Percentiles rank a stretch among this genome's conserved stretches.
Conservation (phyloP, 306 rosid species). For the Ormosia emarginata region DNA sequence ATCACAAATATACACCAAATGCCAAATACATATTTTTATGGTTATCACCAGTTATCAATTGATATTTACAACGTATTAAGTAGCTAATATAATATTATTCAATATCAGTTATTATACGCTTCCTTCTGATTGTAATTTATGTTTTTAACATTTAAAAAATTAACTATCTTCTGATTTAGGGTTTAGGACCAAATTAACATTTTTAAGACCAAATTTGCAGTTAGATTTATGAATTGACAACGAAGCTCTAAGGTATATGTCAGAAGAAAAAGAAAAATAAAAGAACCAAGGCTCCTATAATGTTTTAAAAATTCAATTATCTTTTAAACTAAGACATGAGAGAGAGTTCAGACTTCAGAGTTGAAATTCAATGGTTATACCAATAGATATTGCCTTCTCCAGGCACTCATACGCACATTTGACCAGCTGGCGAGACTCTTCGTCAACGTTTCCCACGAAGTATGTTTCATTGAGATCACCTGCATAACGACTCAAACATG, state of each 20-base stretch:
- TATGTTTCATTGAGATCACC: constrained; percentile 96
- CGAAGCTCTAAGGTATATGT: not conserved
- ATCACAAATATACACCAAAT: not conserved
- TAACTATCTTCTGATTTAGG: not conserved
- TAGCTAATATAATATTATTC: not conserved
- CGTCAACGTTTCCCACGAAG: constrained; percentile 94
- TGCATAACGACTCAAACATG: constrained; percentile 30
- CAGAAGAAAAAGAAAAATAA: not conserved
- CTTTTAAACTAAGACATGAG: not conserved
- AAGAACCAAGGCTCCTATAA: not conserved
- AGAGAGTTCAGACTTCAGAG: not conserved
- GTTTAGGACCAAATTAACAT: not conserved
- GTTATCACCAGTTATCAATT: not conserved
- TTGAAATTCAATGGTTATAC: constrained; percentile 41
- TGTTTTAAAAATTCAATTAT: not conserved
- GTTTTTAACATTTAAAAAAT: not conserved
- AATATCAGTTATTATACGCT: not conserved
- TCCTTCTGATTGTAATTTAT: not conserved
- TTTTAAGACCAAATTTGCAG: not conserved
- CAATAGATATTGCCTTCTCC: constrained; percentile 91
- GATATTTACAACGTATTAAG: not conserved
- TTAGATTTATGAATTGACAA: not conserved
- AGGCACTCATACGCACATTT: constrained; percentile 86
- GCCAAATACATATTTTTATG: not conserved
- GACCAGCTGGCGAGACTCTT: constrained; percentile 73